Conservation (phyloP, 495 filamentous ascomycete genomes). For the Xylaria telfairii region DNA sequence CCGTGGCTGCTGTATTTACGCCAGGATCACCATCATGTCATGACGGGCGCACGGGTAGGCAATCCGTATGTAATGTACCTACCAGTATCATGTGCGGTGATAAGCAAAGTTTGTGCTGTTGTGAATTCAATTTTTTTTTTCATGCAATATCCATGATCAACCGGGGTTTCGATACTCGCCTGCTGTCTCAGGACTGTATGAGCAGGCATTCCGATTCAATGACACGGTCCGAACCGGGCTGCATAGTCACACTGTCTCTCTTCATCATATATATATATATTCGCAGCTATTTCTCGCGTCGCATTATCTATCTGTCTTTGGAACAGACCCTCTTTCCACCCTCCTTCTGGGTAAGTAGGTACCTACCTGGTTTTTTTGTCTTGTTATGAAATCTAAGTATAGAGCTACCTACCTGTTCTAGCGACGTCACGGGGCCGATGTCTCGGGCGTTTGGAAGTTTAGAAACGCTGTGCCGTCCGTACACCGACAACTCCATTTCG, state of each 20-base stretch:
- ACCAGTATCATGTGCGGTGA: not conserved
- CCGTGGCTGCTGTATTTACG: not conserved
- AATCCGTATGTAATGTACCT: constrained; percentile 16
- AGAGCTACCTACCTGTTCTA: not conserved
- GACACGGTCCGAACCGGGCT: constrained; percentile 15
- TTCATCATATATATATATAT: too few species aligned
- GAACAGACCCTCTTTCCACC: not conserved
- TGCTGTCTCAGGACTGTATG: constrained; percentile 12
- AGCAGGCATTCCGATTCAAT: not conserved
- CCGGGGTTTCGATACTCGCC: not conserved
- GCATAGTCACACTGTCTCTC: not conserved
- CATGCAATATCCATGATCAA: not conserved
- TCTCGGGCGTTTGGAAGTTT: not conserved
- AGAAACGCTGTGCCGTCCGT: not conserved
- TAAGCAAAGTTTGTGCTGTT: not conserved
- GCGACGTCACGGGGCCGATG: not conserved
- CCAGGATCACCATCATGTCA: constrained; percentile 2
- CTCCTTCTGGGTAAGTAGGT: not conserved
- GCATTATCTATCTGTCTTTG: constrained; percentile 2
- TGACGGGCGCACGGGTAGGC: constrained; percentile 10
- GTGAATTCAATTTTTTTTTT: not conserved
- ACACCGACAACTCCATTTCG: not conserved
- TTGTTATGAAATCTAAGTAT: constrained; percentile 13
- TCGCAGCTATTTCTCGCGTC: not conserved
- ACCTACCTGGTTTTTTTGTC: not conserved